Percentiles rank a stretch among this genome's conserved stretches.
Conservation (phyloP, 805 yeast species). For the Candida peoriensis region DNA sequence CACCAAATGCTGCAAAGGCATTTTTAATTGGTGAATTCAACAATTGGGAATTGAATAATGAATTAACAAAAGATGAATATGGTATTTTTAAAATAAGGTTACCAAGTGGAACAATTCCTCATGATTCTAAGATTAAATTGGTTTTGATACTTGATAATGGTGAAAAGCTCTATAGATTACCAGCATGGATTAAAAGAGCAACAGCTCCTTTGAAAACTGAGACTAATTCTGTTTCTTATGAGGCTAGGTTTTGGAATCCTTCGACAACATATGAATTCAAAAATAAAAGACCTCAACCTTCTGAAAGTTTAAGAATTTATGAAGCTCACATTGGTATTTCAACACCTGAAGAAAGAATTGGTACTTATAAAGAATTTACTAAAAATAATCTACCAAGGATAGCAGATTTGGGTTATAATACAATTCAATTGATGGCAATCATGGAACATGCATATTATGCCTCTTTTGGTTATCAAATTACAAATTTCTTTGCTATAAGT, state of each 20-base stretch:
- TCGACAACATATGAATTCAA: conserved; percentile 40
- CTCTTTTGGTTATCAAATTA: conserved; percentile 95
- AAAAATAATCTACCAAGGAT: conserved; percentile 76
- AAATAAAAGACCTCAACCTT: conserved; percentile 54
- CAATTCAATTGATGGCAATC: conserved; percentile 93
- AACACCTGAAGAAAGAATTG: conserved; percentile 81
- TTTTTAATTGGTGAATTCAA: conserved; percentile 91
- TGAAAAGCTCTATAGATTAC: conserved; percentile 69
- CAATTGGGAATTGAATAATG: conserved; percentile 61
- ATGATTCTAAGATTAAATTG: conserved; percentile 74
- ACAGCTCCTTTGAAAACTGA: conserved; percentile 66
- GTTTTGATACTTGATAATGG: conserved; percentile 63
- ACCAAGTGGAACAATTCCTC: conserved; percentile 70
- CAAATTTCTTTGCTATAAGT: conserved; percentile 84
- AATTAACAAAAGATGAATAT: conserved; percentile 54
- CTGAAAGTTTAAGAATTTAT: conserved; percentile 62
- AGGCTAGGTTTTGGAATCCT: conserved; percentile 94
- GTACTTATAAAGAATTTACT: conserved; percentile 83
- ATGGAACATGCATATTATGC: conserved; percentile 99
- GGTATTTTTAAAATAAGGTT: conserved; percentile 66
- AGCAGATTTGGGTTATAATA: conserved; percentile 80
- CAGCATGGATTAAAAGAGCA: conserved; percentile 86
- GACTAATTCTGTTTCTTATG: conserved; percentile 49
- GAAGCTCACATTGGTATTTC: conserved; percentile 97
- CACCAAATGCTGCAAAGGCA: conserved; percentile 79